phyloP scores from a whole-genome alignment of 2,329 filamentous ascomycete genomes.

The Endoconidiophora laricicola region DNA sequence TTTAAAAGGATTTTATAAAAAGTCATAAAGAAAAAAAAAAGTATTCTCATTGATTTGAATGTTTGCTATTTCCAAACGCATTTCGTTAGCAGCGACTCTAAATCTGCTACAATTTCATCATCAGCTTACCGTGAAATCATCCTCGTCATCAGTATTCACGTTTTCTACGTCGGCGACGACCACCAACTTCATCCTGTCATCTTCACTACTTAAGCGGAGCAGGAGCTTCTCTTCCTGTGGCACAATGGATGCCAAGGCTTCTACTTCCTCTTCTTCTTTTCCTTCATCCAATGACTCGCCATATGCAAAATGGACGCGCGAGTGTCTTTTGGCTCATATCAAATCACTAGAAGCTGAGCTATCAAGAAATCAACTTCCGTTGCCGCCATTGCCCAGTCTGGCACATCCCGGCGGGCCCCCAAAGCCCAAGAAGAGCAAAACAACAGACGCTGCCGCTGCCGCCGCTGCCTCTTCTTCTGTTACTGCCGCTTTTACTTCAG shows the following conservation, averaged over 20 bases:
- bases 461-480: not conserved
- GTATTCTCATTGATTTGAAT: too few species aligned
- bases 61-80: too few species aligned
- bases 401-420: conserved; percentile 3
- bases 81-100: too few species aligned
- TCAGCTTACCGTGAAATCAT: too few species aligned
- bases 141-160: not conserved
- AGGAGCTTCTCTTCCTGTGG: conserved; percentile 6
- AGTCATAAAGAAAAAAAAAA: too few species aligned
- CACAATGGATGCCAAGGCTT: conserved; percentile 5
- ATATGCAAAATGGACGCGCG: conserved; percentile 53
- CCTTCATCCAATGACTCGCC: conserved; percentile 19
- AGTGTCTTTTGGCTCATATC: conserved; percentile 52
- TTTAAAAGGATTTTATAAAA: too few species aligned
- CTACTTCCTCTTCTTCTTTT: not conserved
- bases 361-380: conserved; percentile 20
- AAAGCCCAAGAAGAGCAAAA: conserved; percentile 7
- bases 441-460: conserved; percentile 3
- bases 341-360: conserved; percentile 50
- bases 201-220: not conserved
- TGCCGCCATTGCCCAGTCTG: conserved; percentile 11
- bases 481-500: too few species aligned
- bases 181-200: not conserved
- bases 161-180: not conserved
- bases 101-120: too few species aligned